A percentile compares a stretch with the other conserved stretches of the same genome.
phyloP scores from a whole-genome alignment of 2,329 filamentous ascomycete species.

The Hymenoscyphus infarciens region DNA sequence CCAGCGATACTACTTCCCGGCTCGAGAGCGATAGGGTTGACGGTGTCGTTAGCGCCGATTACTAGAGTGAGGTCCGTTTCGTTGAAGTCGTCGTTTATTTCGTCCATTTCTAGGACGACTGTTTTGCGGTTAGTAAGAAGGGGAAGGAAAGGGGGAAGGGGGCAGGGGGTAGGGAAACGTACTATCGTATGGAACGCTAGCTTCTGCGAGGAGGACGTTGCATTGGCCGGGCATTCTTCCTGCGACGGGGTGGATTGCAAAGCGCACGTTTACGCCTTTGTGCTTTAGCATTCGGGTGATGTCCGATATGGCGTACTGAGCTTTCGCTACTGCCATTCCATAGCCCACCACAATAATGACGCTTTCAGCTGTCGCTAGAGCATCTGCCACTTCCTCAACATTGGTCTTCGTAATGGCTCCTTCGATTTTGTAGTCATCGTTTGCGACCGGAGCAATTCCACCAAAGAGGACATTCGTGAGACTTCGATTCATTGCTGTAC shows the following conservation, averaged over 20 bases:
- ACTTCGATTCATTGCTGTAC: constrained; percentile 86
- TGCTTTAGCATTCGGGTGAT: constrained; percentile 71
- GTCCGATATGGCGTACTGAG: constrained; percentile 84
- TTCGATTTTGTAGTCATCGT: constrained; percentile 70
- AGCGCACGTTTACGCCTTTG: constrained; percentile 76
- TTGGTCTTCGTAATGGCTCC: constrained; percentile 75
- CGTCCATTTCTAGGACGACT: constrained; percentile 89
- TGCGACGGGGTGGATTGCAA: constrained; percentile 86
- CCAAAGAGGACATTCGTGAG: constrained; percentile 89
- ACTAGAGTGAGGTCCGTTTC: constrained; percentile 85
- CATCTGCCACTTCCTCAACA: constrained; percentile 76
- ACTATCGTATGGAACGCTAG: constrained; percentile 82
- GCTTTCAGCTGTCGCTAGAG: constrained; percentile 70
- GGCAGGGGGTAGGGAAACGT: constrained; percentile 21
- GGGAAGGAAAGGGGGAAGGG: neutral
- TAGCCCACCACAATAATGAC: constrained; percentile 86
- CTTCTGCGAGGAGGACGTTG: constrained; percentile 85
- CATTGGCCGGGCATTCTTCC: constrained; percentile 92
- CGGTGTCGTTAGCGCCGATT: constrained; percentile 89
- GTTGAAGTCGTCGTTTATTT: constrained; percentile 88
- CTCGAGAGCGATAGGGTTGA: constrained; percentile 85
- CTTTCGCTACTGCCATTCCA: constrained; percentile 91
- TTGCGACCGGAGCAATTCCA: constrained; percentile 63
- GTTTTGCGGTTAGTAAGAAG: neutral
- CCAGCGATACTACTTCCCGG: constrained; percentile 81